A percentile compares a stretch with the other conserved stretches of the same genome.
Evolutionary conservation across 371 early-diverging fungal genomes (phyloP).

Genomic region (Saksenaea oblongispora): DNA sequence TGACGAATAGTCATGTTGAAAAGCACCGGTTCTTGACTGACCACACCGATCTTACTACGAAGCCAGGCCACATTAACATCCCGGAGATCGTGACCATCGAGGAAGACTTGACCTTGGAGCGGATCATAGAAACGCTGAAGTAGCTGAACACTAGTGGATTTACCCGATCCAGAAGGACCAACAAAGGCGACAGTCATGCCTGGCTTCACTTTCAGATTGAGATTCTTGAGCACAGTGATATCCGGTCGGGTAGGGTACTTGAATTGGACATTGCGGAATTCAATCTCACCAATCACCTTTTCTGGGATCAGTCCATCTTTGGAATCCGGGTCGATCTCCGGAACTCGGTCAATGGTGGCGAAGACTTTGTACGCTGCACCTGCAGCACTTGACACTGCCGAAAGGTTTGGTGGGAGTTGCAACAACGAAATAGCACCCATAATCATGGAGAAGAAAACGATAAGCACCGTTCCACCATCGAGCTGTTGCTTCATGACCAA

Average conservation of each 20-base stretch:
- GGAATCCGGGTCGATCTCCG: constrained; percentile 61
- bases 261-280: constrained; percentile 69
- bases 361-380: constrained; percentile 71
- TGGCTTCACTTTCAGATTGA: constrained; percentile 64
- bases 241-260: constrained; percentile 75
- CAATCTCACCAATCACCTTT: constrained; percentile 61
- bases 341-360: constrained; percentile 72
- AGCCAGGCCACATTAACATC: constrained; percentile 68
- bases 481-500: constrained; percentile 42
- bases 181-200: constrained; percentile 78
- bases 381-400: constrained; percentile 60
- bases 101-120: constrained; percentile 51
- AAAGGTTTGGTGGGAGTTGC: constrained; percentile 54
- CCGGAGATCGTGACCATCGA: constrained; percentile 72
- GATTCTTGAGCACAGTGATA: constrained; percentile 57
- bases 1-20: constrained; percentile 79
- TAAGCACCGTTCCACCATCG: constrained; percentile 50
- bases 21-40: constrained; percentile 86
- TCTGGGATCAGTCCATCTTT: constrained; percentile 54
- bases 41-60: constrained; percentile 78
- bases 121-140: constrained; percentile 89
- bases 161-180: constrained; percentile 86
- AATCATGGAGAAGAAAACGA: constrained; percentile 73
- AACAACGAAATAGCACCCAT: constrained; percentile 56
- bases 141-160: constrained; percentile 85